Conservation (phyloP, 2,329 filamentous ascomycete species). For the Fusarium sp. region DNA sequence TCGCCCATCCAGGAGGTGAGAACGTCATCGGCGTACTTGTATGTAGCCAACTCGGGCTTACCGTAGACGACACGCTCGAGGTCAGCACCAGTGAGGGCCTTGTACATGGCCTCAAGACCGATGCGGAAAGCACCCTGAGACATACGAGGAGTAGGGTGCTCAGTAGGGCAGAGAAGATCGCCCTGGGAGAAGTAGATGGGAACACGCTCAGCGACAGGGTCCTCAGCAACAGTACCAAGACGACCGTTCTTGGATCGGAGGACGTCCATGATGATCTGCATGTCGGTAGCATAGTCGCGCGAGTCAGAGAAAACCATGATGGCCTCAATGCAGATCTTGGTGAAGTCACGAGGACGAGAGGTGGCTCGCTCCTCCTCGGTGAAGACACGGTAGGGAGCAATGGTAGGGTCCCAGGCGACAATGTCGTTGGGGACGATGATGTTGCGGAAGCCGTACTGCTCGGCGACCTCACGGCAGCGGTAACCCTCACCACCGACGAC, state of each 20-base stretch:
- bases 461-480: constrained; percentile 65
- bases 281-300: constrained; percentile 89
- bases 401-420: constrained; percentile 73
- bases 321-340: constrained; percentile 82
- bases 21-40: constrained; percentile 72
- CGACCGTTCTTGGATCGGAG: constrained; percentile 80
- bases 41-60: constrained; percentile 81
- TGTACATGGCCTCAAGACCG: constrained; percentile 81
- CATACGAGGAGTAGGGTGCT: constrained; percentile 81
- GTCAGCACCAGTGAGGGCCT: constrained; percentile 66
- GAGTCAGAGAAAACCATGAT: constrained; percentile 93
- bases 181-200: constrained; percentile 85
- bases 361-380: constrained; percentile 69
- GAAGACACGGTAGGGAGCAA: constrained; percentile 85
- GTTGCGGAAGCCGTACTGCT: constrained; percentile 78
- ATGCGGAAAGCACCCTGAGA: constrained; percentile 89
- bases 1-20: constrained; percentile 79
- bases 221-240: constrained; percentile 71
- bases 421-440: constrained; percentile 88
- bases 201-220: constrained; percentile 64
- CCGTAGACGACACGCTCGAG: constrained; percentile 55
- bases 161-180: constrained; percentile 86
- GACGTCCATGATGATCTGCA: constrained; percentile 82
- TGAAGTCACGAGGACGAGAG: constrained; percentile 77
- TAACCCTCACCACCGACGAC: constrained; percentile 81